Evolutionary conservation across 495 filamentous ascomycete species (phyloP), one percentile per base, ranked within the genome.

Genomic region (Penicillium pulvis): DNA sequence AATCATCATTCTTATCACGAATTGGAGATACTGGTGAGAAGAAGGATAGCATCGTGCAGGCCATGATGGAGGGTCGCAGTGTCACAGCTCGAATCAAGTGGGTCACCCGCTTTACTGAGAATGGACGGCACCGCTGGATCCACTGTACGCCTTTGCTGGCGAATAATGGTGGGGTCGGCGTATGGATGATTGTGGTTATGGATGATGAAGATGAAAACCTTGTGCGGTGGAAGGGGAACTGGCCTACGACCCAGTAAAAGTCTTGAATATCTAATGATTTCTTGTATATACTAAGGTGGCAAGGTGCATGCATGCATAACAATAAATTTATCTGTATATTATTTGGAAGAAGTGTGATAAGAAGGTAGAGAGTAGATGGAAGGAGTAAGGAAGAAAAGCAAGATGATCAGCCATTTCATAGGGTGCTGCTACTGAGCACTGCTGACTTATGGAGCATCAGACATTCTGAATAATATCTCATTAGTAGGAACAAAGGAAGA

Each of bases 51-150:
- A 75, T 88, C 10, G 60, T 78, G n/a, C 67, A 75, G n/a, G 85
- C 85, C 1, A 75, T 88, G 44, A 75, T 74, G 44, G 73, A 75
- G 26, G 85, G 85, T 3, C 77, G 83, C 28, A 83, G 83, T 63
- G 85, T 88, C 39, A 88, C 85, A 3, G 85, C 85, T 0, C 84
- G 86, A 24, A 79, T 87, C 46, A 80, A 81, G 41, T 88, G 85
- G 85, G 64, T 81, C 26, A 72, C 78, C 7, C 65, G 72, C 35
- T 67, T 65, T 14, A 76, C 65, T 30, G 62, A 74, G 10, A 73
- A 81, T 39, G 81, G 79, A 1, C 73, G 79, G 12, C 70, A 72
- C 42, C 76, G 82, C 52, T 86, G 81, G 82, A 82, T 85, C 6
- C 83, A 85, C 61, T 87, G 84, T 59, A 86, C 84, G 23, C 84